Evolutionary conservation across 768 basidiomycete genomes (phyloP).

Genomic region (Sporobolomyces roseus): DNA sequence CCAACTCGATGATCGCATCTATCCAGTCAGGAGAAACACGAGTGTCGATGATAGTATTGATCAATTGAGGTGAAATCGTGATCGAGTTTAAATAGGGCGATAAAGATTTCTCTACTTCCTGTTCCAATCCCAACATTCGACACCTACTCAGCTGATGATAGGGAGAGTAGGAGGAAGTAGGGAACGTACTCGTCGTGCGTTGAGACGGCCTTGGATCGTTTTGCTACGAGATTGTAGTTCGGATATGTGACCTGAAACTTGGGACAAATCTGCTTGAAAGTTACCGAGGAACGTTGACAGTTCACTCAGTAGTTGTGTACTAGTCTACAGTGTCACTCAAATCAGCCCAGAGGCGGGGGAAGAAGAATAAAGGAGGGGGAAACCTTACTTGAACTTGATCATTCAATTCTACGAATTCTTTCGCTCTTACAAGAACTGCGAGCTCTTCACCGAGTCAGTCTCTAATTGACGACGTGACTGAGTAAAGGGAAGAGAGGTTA

Average conservation of each 20-base stretch:
- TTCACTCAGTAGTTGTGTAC: conserved; percentile 75
- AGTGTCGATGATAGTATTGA: conserved; percentile 74
- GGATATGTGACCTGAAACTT: conserved; percentile 92
- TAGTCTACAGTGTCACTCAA: conserved; percentile 64
- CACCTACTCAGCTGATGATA: too few relatives aligned
- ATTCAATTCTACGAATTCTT: conserved; percentile 81
- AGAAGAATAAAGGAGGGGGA: too few relatives aligned
- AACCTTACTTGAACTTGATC: conserved; percentile 73
- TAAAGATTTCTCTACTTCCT: conserved; percentile 87
- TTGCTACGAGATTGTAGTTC: conserved; percentile 86
- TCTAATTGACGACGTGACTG: neutral
- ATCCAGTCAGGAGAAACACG: conserved; percentile 70
- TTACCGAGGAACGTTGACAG: conserved; percentile 88
- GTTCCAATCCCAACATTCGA: too few relatives aligned
- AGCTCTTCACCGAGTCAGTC: too few relatives aligned
- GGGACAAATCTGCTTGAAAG: conserved; percentile 88
- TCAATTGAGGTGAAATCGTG: conserved; percentile 73
- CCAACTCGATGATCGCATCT: conserved; percentile 71
- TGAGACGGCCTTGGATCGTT: conserved; percentile 80
- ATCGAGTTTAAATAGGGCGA: conserved; percentile 74
- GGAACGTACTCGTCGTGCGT: conserved; percentile 69
- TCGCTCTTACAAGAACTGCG: conserved; percentile 46
- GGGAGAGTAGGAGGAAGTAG: neutral
- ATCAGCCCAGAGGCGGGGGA: too few relatives aligned
- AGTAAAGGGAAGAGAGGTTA: too few relatives aligned